Percentiles rank a stretch among this genome's conserved stretches.
phyloP scores from a whole-genome alignment of 2,329 filamentous ascomycete species.

The Aspergillus phoenicis region DNA sequence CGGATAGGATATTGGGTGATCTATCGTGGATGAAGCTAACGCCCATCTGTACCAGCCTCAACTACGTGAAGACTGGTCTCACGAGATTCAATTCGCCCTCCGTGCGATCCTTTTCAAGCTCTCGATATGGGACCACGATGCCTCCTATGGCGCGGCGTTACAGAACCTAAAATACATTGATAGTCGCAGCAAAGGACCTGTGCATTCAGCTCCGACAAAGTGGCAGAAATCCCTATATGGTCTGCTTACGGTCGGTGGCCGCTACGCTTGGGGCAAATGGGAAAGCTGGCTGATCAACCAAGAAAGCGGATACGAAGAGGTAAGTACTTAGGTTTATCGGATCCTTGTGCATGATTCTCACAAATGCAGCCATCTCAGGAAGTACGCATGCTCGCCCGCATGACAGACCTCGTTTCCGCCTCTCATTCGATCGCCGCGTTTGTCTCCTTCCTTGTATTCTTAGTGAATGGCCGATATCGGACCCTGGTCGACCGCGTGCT shows the following conservation, averaged over 20 bases:
- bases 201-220: conserved; percentile 70
- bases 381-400: conserved; percentile 62
- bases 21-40: conserved; percentile 6
- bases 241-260: conserved; percentile 79
- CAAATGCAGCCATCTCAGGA: conserved; percentile 48
- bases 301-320: conserved; percentile 72
- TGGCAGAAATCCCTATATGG: conserved; percentile 87
- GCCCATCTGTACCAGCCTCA: conserved; percentile 49
- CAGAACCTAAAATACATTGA: conserved; percentile 92
- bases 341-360: conserved; percentile 18
- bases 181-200: conserved; percentile 66
- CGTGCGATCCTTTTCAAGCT: conserved; percentile 87
- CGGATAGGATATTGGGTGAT: neutral
- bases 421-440: conserved; percentile 81
- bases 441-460: conserved; percentile 83
- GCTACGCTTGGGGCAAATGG: conserved; percentile 91
- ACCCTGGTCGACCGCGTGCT: conserved; percentile 86
- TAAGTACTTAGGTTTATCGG: conserved; percentile 18
- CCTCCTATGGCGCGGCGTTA: conserved; percentile 88
- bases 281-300: conserved; percentile 79
- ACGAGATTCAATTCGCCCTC: conserved; percentile 79
- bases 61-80: conserved; percentile 80
- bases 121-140: conserved; percentile 93
- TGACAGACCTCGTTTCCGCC: conserved; percentile 71
- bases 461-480: conserved; percentile 86